Evolutionary conservation across 1,284 basidiomycete species (phyloP).

Genomic region (Trichosporon sp.): DNA sequence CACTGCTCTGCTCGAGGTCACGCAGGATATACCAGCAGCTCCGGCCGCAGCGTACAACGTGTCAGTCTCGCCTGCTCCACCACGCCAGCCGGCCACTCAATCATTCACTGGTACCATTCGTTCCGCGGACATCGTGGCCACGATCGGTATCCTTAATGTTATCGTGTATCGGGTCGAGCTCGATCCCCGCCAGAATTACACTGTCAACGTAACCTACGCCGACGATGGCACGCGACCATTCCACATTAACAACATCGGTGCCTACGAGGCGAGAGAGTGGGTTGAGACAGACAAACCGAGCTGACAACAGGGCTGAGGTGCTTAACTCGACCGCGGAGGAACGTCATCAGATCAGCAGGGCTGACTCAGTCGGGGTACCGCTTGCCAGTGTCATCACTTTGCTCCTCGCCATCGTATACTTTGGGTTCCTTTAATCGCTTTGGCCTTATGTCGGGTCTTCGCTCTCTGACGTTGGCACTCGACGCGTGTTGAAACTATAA

Average conservation of each 20-base stretch:
- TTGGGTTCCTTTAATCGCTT: too few relatives aligned
- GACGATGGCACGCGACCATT: not conserved
- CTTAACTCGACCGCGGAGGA: not conserved
- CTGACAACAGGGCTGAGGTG: not conserved
- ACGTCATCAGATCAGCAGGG: too few relatives aligned
- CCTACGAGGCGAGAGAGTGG: not conserved
- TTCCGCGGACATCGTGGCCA: not conserved
- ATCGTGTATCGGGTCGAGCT: not conserved
- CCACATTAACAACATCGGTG: not conserved
- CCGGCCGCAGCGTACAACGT: not conserved
- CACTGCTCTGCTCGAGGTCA: not conserved
- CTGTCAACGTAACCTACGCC: not conserved
- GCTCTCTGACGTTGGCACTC: too few relatives aligned
- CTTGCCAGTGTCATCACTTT: too few relatives aligned
- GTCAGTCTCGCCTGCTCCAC: not conserved
- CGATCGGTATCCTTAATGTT: not conserved
- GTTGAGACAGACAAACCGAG: not conserved
- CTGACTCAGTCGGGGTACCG: too few relatives aligned
- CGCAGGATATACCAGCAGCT: not conserved
- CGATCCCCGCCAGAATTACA: not conserved
- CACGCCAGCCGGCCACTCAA: not conserved
- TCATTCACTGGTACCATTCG: not conserved
- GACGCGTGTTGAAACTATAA: too few relatives aligned
- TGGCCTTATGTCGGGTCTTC: too few relatives aligned
- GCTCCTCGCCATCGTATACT: too few relatives aligned